These are phyloP conservation scores for Salix udensis DNA, from an alignment of 345 rosid genomes.

Conservation along the genomic window DNA sequence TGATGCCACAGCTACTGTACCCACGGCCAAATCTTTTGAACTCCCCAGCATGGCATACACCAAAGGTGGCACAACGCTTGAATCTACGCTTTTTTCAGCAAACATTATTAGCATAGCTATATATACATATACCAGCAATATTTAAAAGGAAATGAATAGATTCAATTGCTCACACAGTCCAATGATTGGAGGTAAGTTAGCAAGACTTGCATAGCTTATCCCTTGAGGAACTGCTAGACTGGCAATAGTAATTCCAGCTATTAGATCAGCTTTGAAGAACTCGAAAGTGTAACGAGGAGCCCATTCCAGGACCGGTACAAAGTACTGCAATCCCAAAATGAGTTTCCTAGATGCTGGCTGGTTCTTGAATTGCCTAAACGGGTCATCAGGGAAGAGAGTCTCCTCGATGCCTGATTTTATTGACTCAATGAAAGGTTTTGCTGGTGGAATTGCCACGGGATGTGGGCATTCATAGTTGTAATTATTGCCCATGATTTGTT, in stretches of 20 bases:
- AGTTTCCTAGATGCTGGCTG: constrained; percentile 32
- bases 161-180: constrained; percentile 39
- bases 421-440: constrained; percentile 31
- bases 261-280: constrained; percentile 38
- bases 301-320: constrained; percentile 49
- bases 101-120: background rate
- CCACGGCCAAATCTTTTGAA: constrained; percentile 46
- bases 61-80: constrained; percentile 57
- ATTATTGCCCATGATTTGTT: constrained; percentile 2
- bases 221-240: constrained; percentile 62
- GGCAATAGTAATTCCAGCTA: constrained; percentile 53
- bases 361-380: constrained; percentile 40
- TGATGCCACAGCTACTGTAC: constrained; percentile 48
- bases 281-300: constrained; percentile 33
- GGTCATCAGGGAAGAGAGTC: constrained; percentile 52
- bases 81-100: constrained; percentile 23
- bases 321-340: constrained; percentile 35
- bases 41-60: constrained; percentile 52
- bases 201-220: constrained; percentile 47
- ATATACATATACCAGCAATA: background rate
- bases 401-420: constrained; percentile 34
- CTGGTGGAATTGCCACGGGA: constrained; percentile 32
- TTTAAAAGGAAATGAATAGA: background rate
- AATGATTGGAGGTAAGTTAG: constrained; percentile 39
- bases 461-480: constrained; percentile 4